Conservation (phyloP, 305 asterid species). For the Fraxinus greggii region DNA sequence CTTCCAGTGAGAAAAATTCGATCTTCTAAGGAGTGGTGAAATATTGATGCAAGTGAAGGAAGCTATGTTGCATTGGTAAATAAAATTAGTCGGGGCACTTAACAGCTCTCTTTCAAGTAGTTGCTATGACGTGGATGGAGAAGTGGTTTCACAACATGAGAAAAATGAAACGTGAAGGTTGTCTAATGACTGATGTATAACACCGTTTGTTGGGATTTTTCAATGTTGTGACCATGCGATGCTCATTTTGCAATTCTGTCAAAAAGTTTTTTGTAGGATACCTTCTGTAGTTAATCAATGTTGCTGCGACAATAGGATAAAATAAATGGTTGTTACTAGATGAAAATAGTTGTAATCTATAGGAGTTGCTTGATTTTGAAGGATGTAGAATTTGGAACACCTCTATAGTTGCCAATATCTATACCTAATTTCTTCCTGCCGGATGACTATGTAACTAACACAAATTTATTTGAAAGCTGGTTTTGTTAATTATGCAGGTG, state of each 20-base stretch:
- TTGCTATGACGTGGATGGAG: not conserved
- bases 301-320: not conserved
- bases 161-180: not conserved
- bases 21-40: not conserved
- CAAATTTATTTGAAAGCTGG: not conserved
- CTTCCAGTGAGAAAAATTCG: not conserved
- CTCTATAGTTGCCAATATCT: not conserved
- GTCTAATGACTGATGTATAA: not conserved
- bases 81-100: not conserved
- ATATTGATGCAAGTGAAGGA: not conserved
- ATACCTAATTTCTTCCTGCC: not conserved
- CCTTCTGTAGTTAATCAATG: not conserved
- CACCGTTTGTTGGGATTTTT: not conserved
- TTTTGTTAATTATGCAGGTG: not conserved
- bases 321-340: not conserved
- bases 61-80: not conserved
- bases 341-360: not conserved
- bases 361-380: slow-evolving; percentile 2
- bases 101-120: not conserved
- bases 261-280: not conserved
- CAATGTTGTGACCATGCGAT: not conserved
- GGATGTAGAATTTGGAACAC: not conserved
- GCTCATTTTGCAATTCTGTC: not conserved
- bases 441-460: not conserved
- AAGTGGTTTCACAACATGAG: not conserved